Evolutionary conservation across 805 yeast genomes (phyloP), one percentile per base, ranked within the genome.

Genomic region (Sugiyamaella americana): DNA sequence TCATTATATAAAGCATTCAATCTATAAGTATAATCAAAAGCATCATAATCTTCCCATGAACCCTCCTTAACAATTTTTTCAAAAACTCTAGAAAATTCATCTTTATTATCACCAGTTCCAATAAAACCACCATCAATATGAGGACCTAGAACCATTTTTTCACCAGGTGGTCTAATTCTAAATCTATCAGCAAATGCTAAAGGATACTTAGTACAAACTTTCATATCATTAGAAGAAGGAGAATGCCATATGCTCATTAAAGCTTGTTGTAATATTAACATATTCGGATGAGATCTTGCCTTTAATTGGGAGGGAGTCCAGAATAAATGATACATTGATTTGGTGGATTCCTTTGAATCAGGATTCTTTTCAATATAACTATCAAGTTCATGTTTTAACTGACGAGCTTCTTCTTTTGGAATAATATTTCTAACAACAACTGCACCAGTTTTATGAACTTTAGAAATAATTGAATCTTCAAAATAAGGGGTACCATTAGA

Each of bases 21-120:
- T 23, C 75, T 56, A 32, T 61, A 56, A n/a, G 65, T 63, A 18
- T 63, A 57, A 41, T 66, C 66, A 40, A 53, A 70, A 6, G 75
- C 68, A 46, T 72, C 73, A 59, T 63, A 70, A 10, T 66, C 58
- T 54, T 73, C 74, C 73, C 74, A 71, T 11, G 54, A 48, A 2
- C 72, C 72, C 20, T 48, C 50, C 19, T 63, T 65, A 26, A 67
- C 64, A 23, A 72, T 69, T 43, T 58, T 59, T 5, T 54, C 45
- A 53, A 71, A 72, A 16, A 62, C 63, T 13, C 58, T 50, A 17
- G 68, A 52, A 54, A 69, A 72, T 17, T 56, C 61, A 10, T 47
- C 51, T 53, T 23, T 37, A 23, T 72, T 74, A 51, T 70, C 74
- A 73, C 76, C 72, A 38, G 75, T 55, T 48, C 69, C 74, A 39